These are phyloP conservation scores for Jackrogersella multiformis DNA, from an alignment of 495 filamentous ascomycete species.

Conservation along the genomic window DNA sequence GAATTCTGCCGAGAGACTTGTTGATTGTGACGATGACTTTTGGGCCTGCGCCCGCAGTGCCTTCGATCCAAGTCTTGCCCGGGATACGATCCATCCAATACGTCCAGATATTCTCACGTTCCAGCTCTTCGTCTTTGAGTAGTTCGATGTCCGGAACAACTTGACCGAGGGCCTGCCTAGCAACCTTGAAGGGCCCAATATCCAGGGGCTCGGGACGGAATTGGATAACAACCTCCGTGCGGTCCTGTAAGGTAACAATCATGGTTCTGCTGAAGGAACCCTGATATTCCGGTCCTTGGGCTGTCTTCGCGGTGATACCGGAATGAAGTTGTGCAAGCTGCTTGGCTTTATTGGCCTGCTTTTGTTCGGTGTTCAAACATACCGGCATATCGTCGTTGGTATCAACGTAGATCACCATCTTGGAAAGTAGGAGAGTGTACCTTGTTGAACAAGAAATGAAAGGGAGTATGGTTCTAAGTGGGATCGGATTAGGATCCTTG, in stretches of 20 bases:
- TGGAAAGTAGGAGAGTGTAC: too few species aligned
- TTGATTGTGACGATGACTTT: constrained; percentile 39
- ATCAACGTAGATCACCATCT: too few species aligned
- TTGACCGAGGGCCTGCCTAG: constrained; percentile 38
- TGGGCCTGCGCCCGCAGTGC: constrained; percentile 38
- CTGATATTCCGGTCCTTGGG: constrained; percentile 41
- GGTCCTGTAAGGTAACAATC: neutral
- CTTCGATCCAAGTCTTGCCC: constrained; percentile 42
- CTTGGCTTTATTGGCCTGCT: constrained; percentile 49
- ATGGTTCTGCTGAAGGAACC: neutral
- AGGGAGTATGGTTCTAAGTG: too few species aligned
- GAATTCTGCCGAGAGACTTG: constrained; percentile 35
- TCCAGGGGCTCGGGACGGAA: constrained; percentile 46
- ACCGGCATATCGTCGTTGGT: too few species aligned
- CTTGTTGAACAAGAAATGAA: too few species aligned
- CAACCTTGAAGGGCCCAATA: constrained; percentile 41
- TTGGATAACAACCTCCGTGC: constrained; percentile 44
- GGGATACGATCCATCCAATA: constrained; percentile 44
- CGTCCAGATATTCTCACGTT: constrained; percentile 39
- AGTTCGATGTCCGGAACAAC: constrained; percentile 42
- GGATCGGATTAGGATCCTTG: too few species aligned
- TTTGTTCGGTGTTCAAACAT: too few species aligned
- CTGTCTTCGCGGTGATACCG: constrained; percentile 40
- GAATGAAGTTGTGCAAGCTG: constrained; percentile 44
- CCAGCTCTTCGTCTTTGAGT: constrained; percentile 40